phyloP scores from a whole-genome alignment of 495 filamentous ascomycete species.

The Hypoxylon cercidicola region DNA sequence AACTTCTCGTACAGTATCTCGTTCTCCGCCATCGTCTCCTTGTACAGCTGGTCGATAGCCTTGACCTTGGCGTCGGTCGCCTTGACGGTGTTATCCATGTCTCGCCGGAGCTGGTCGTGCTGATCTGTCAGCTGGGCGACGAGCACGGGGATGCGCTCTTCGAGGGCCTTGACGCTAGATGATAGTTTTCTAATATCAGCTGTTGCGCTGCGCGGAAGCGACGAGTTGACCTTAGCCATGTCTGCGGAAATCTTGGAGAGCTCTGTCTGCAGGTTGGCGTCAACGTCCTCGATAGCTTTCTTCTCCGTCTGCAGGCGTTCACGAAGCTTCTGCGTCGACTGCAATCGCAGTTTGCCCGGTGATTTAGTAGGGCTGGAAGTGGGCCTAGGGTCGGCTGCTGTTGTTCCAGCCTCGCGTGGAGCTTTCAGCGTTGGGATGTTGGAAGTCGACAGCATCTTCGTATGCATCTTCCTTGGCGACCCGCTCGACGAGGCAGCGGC shows the following conservation, averaged over 20 bases:
- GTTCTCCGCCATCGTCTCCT: slow-evolving; percentile 90
- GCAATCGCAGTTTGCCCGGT: slow-evolving; percentile 79
- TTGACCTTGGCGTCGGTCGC: slow-evolving; percentile 80
- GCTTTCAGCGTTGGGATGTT: slow-evolving; percentile 59
- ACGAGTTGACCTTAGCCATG: slow-evolving; percentile 69
- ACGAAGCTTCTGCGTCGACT: slow-evolving; percentile 91
- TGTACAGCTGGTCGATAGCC: slow-evolving; percentile 88
- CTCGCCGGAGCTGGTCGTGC: slow-evolving; percentile 69
- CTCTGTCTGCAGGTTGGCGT: slow-evolving; percentile 76
- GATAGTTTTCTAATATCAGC: slow-evolving; percentile 61
- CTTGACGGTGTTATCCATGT: slow-evolving; percentile 74
- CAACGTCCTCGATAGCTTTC: slow-evolving; percentile 72
- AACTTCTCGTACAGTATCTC: slow-evolving; percentile 94
- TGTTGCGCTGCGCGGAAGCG: slow-evolving; percentile 50
- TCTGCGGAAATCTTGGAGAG: slow-evolving; percentile 85
- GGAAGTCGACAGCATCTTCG: slow-evolving; percentile 57
- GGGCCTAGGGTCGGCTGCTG: slow-evolving; percentile 42
- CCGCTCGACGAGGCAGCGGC: slow-evolving; percentile 18
- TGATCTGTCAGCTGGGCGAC: slow-evolving; percentile 69
- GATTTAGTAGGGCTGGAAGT: slow-evolving; percentile 52
- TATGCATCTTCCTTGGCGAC: slow-evolving; percentile 42
- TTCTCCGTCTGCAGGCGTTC: slow-evolving; percentile 88
- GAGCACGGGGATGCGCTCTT: slow-evolving; percentile 70
- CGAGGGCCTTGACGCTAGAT: slow-evolving; percentile 68
- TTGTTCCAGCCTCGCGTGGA: slow-evolving; percentile 41